Percentiles rank a stretch among this genome's conserved stretches.
These are phyloP conservation scores for Salix viminalis DNA, from an alignment of 345 rosid species.

Conservation along the genomic window DNA sequence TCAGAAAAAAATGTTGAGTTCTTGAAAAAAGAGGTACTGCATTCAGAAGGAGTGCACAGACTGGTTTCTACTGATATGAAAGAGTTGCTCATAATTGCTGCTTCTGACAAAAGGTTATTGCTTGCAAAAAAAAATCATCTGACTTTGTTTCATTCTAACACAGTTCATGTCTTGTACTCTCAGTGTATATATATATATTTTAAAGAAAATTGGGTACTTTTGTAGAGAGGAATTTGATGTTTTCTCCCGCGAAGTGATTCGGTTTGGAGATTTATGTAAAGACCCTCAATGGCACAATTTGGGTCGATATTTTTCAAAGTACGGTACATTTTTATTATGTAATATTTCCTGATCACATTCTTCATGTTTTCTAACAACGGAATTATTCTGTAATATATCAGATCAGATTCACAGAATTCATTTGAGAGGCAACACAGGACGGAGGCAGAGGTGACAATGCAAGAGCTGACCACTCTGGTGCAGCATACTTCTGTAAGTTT, in stretches of 20 bases:
- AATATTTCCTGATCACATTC: background rate
- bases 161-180: background rate
- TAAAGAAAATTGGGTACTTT: background rate
- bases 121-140: conserved; percentile 3
- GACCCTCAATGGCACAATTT: conserved; percentile 89
- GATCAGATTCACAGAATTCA: conserved; percentile 56
- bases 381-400: conserved; percentile 31
- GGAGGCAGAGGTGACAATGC: conserved; percentile 66
- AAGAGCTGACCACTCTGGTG: conserved; percentile 63
- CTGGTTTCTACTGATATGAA: conserved; percentile 61
- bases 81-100: conserved; percentile 70
- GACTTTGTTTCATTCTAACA: background rate
- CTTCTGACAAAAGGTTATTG: conserved; percentile 82
- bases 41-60: conserved; percentile 60
- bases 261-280: conserved; percentile 84
- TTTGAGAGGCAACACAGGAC: conserved; percentile 32
- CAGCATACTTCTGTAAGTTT: conserved; percentile 77
- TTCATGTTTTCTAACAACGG: background rate
- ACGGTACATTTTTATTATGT: conserved; percentile 24
- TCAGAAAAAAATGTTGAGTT: conserved; percentile 54
- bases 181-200: background rate
- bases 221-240: conserved; percentile 79
- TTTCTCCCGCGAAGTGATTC: conserved; percentile 66
- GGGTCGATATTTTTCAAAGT: conserved; percentile 67
- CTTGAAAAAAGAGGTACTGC: conserved; percentile 58